phyloP scores from a whole-genome alignment of 129 eudicot genomes.

The Tagetes patula region DNA sequence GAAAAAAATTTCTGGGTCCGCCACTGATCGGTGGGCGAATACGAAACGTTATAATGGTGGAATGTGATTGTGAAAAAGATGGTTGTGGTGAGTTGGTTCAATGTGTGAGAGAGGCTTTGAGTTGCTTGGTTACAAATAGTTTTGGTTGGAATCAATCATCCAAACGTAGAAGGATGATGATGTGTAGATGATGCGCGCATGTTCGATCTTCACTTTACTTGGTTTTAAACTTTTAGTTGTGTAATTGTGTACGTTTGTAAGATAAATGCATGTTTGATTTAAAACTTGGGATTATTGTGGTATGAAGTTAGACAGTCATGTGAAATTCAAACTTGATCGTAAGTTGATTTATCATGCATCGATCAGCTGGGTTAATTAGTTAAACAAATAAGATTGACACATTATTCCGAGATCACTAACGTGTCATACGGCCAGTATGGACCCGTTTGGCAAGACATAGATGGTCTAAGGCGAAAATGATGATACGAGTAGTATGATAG shows the following conservation, averaged over 20 bases:
- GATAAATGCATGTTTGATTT: not conserved
- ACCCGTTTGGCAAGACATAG: too few relatives aligned
- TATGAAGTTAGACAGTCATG: not conserved
- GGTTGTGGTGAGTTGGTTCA: slow-evolving; percentile 34
- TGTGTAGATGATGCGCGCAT: not conserved
- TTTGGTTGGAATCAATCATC: slow-evolving; percentile 21
- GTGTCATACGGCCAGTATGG: not conserved
- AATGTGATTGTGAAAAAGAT: slow-evolving; percentile 34
- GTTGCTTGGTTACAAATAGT: slow-evolving; percentile 37
- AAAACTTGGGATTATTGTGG: not conserved
- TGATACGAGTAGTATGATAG: too few relatives aligned
- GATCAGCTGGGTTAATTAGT: too few relatives aligned
- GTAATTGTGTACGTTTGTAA: not conserved
- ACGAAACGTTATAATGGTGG: slow-evolving; percentile 44
- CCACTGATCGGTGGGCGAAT: slow-evolving; percentile 56
- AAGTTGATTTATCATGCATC: not conserved
- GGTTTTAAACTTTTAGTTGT: not conserved
- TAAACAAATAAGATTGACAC: too few relatives aligned
- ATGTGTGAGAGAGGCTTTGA: slow-evolving; percentile 56
- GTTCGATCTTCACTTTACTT: not conserved
- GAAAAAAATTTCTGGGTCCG: too few relatives aligned
- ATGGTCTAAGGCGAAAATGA: too few relatives aligned
- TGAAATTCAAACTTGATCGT: not conserved
- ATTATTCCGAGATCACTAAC: too few relatives aligned
- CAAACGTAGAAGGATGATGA: slow-evolving; percentile 32